Percentiles rank a stretch among this genome's conserved stretches.
Evolutionary conservation across 2,329 filamentous ascomycete species (phyloP).

Genomic region (Cercospora sp.): DNA sequence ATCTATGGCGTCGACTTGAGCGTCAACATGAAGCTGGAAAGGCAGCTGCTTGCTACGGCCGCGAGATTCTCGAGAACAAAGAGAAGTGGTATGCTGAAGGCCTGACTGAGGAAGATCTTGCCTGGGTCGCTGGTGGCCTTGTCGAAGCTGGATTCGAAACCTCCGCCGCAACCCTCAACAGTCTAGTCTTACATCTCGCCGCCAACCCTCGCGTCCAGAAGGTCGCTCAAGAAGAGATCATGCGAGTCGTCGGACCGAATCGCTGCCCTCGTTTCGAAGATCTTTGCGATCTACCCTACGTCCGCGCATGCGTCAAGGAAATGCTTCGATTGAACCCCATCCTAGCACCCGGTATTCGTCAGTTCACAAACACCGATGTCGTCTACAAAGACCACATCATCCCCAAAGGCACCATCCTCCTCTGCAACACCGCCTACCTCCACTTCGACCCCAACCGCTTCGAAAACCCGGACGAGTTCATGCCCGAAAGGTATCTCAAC

Average conservation of each 20-base stretch:
- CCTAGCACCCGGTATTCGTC: neutral
- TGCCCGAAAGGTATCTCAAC: neutral
- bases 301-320: slow-evolving; percentile 6
- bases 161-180: neutral
- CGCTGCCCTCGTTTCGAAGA: neutral
- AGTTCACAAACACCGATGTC: slow-evolving; percentile 2
- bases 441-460: neutral
- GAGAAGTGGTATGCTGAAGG: neutral
- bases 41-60: neutral
- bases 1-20: neutral
- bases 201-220: neutral
- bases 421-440: neutral
- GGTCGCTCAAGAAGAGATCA: neutral
- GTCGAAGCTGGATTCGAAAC: slow-evolving; percentile 8
- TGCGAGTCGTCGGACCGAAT: neutral
- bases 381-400: slow-evolving; percentile 7
- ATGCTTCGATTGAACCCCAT: neutral
- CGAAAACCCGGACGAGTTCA: neutral
- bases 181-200: neutral
- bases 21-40: neutral
- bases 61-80: neutral
- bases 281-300: neutral
- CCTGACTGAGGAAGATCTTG: slow-evolving; percentile 1
- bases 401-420: slow-evolving; percentile 1
- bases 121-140: neutral